These are phyloP conservation scores for Gossypium turneri DNA, from an alignment of 345 rosid species.

Conservation along the genomic window DNA sequence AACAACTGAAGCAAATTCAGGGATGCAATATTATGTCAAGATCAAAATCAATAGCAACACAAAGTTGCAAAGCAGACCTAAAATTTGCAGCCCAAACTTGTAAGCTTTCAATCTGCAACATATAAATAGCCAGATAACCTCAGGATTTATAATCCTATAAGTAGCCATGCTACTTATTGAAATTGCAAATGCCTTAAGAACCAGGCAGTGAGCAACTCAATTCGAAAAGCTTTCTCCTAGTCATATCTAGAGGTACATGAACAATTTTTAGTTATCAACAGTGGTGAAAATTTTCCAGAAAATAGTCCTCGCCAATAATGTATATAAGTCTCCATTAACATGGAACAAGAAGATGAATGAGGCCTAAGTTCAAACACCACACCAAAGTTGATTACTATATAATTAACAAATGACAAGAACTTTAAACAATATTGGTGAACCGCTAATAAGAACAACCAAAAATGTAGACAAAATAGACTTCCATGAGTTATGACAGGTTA, in stretches of 20 bases:
- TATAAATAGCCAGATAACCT: slow-evolving; percentile 11
- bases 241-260: background rate
- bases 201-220: background rate
- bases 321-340: background rate
- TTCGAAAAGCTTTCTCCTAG: background rate
- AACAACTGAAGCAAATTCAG: background rate
- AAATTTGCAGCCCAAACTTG: slow-evolving; percentile 6
- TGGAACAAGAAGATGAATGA: background rate
- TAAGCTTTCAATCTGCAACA: slow-evolving; percentile 9
- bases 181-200: background rate
- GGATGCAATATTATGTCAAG: background rate
- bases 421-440: background rate
- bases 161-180: background rate
- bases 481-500: background rate
- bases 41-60: slow-evolving; percentile 6
- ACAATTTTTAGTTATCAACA: background rate
- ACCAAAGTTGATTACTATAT: background rate
- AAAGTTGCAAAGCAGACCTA: slow-evolving; percentile 8
- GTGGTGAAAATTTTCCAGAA: background rate
- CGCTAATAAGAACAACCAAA: background rate
- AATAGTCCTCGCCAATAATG: background rate
- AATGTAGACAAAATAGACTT: background rate
- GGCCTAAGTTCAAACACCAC: background rate
- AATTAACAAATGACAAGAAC: background rate
- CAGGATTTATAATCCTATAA: background rate